A percentile compares a stretch with the other conserved stretches of the same genome.
These are phyloP conservation scores for Rhizopus sp. DNA, from an alignment of 371 early-diverging fungal genomes.

Conservation along the genomic window DNA sequence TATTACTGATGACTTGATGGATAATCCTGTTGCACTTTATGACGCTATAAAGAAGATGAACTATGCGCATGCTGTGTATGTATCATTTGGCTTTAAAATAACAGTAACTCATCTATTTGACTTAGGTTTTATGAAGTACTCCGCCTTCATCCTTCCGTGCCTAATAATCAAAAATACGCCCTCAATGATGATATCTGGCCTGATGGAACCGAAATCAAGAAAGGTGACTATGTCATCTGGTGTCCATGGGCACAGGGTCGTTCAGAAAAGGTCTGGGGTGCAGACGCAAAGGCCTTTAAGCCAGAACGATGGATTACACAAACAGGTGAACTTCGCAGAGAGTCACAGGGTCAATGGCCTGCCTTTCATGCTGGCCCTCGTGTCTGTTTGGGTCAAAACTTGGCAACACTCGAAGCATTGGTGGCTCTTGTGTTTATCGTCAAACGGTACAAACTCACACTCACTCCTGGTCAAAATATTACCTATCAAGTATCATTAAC, in stretches of 20 bases:
- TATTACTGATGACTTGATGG: conserved; percentile 31
- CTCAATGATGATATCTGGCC: conserved; percentile 62
- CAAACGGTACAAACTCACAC: conserved; percentile 37
- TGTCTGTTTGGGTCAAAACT: conserved; percentile 58
- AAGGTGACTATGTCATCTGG: conserved; percentile 55
- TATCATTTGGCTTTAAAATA: neutral
- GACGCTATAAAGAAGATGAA: conserved; percentile 41
- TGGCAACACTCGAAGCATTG: conserved; percentile 40
- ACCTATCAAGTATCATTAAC: conserved; percentile 40
- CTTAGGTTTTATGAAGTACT: conserved; percentile 56
- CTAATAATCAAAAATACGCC: conserved; percentile 59
- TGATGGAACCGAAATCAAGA: conserved; percentile 59
- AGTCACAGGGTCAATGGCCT: conserved; percentile 38
- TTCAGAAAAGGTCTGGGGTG: conserved; percentile 59
- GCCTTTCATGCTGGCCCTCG: conserved; percentile 71
- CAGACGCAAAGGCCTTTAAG: conserved; percentile 58
- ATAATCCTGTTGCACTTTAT: conserved; percentile 43
- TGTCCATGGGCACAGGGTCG: conserved; percentile 59
- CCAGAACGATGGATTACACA: conserved; percentile 65
- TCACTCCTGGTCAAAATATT: conserved; percentile 40
- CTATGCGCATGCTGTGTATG: conserved; percentile 43
- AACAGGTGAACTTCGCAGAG: conserved; percentile 28
- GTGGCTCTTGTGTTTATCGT: conserved; percentile 37
- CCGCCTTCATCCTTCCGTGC: conserved; percentile 64
- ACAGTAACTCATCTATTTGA: neutral